These are phyloP conservation scores for Escovopsis weberi DNA, from an alignment of 2,329 filamentous ascomycete species.

Conservation along the genomic window DNA sequence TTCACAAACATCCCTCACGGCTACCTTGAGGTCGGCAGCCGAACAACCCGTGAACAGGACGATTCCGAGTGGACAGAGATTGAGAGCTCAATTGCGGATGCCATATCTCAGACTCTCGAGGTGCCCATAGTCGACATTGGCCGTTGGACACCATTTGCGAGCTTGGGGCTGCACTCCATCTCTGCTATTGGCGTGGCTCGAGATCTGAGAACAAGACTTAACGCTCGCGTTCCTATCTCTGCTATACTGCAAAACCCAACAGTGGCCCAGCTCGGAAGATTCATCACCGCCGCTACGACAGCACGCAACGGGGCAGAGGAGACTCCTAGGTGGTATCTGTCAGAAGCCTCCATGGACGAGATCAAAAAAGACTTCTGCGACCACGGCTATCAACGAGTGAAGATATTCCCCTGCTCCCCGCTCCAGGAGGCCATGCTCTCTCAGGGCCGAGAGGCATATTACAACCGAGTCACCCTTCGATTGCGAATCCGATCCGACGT, in stretches of 20 bases:
- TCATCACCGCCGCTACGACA: slow-evolving; percentile 3
- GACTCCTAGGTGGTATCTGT: slow-evolving; percentile 11
- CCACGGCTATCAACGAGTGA: slow-evolving; percentile 26
- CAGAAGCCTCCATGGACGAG: slow-evolving; percentile 10
- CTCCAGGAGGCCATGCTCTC: slow-evolving; percentile 79
- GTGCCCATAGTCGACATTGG: slow-evolving; percentile 32
- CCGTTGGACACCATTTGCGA: slow-evolving; percentile 58
- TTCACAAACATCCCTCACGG: slow-evolving; percentile 32
- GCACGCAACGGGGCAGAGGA: background rate
- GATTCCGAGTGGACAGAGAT: slow-evolving; percentile 32
- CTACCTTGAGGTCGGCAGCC: slow-evolving; percentile 25
- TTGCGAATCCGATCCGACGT: slow-evolving; percentile 33
- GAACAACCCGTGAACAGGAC: slow-evolving; percentile 15
- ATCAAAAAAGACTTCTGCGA: slow-evolving; percentile 8
- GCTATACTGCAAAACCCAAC: slow-evolving; percentile 53
- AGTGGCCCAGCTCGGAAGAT: slow-evolving; percentile 42
- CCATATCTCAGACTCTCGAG: slow-evolving; percentile 36
- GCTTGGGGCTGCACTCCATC: slow-evolving; percentile 72
- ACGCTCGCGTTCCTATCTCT: slow-evolving; percentile 46
- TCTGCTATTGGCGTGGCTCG: slow-evolving; percentile 59
- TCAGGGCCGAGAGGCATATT: slow-evolving; percentile 42
- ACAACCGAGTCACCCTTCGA: slow-evolving; percentile 55
- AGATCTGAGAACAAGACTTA: slow-evolving; percentile 31
- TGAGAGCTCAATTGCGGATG: slow-evolving; percentile 41
- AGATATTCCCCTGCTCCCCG: slow-evolving; percentile 67